Conservation (phyloP, 2,329 filamentous ascomycete genomes). For the Trichophyton mentagrophytes region DNA sequence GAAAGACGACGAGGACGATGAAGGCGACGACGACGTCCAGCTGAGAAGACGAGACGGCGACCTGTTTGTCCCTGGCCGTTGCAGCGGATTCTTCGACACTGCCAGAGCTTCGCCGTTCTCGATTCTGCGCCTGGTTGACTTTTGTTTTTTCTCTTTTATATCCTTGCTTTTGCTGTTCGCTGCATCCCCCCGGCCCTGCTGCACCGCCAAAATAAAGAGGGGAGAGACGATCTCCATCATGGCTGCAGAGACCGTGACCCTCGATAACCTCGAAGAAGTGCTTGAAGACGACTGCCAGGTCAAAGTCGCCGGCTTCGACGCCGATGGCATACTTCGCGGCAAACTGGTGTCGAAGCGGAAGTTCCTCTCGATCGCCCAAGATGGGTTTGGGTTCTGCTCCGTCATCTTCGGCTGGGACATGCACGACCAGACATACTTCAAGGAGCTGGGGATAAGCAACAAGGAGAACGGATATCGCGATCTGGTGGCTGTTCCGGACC, state of each 20-base stretch:
- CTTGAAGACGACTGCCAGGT: constrained; percentile 62
- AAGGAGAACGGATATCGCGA: constrained; percentile 83
- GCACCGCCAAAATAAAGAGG: too few species aligned
- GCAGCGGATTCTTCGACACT: background rate
- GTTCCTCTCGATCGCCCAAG: constrained; percentile 67
- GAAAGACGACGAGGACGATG: too few species aligned
- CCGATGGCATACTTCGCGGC: constrained; percentile 74
- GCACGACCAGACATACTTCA: constrained; percentile 83
- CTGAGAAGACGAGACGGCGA: too few species aligned
- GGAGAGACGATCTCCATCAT: background rate
- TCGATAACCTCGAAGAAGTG: constrained; percentile 51
- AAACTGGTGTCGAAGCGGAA: constrained; percentile 90
- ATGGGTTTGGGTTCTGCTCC: constrained; percentile 86
- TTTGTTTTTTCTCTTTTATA: too few species aligned
- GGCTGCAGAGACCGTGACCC: constrained; percentile 30
- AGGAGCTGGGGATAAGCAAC: constrained; percentile 76
- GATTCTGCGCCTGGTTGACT: too few species aligned
- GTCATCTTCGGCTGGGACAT: constrained; percentile 96
- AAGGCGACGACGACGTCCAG: too few species aligned
- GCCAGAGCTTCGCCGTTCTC: background rate
- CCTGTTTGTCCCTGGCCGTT: background rate
- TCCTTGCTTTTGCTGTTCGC: too few species aligned
- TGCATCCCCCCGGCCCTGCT: too few species aligned
- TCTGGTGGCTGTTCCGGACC: constrained; percentile 67
- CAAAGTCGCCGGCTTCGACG: constrained; percentile 78